Evolutionary conservation across 176 grass and related monocot species (phyloP).

Genomic region (Hordeum marinum): DNA sequence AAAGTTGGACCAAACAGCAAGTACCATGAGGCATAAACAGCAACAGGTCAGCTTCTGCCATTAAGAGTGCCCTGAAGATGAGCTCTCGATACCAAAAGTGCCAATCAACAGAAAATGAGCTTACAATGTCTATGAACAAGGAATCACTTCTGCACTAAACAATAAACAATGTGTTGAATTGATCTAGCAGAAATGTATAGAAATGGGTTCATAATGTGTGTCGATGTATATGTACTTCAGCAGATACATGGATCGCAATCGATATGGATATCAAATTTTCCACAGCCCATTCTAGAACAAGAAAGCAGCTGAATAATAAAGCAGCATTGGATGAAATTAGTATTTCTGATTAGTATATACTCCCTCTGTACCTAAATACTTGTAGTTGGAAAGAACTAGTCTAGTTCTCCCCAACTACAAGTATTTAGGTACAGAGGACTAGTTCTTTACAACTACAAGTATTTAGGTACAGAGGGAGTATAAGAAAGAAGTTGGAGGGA

Average conservation of each 20-base stretch:
- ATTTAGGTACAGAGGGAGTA: too few species aligned
- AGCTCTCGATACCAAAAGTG: background rate
- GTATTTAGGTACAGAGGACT: too few species aligned
- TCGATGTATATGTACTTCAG: background rate
- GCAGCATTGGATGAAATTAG: background rate
- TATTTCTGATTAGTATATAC: background rate
- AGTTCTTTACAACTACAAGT: too few species aligned
- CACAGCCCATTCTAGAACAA: background rate
- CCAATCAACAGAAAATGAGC: background rate
- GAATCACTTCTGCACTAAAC: background rate
- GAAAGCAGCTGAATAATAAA: constrained; percentile 4
- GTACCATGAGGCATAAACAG: background rate
- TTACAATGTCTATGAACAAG: constrained; percentile 21
- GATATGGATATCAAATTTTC: background rate
- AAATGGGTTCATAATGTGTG: background rate
- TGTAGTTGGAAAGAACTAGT: too few species aligned
- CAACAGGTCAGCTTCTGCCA: background rate
- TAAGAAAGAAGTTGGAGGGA: background rate
- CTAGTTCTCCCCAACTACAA: too few species aligned
- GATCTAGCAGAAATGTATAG: background rate
- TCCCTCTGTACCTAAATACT: too few species aligned
- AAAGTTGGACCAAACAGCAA: background rate
- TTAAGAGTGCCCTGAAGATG: background rate
- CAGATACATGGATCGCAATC: background rate
- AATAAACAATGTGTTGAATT: background rate